These are phyloP conservation scores for Thermothelomyces thermophilus DNA, from an alignment of 2,329 filamentous ascomycete genomes.

Conservation along the genomic window DNA sequence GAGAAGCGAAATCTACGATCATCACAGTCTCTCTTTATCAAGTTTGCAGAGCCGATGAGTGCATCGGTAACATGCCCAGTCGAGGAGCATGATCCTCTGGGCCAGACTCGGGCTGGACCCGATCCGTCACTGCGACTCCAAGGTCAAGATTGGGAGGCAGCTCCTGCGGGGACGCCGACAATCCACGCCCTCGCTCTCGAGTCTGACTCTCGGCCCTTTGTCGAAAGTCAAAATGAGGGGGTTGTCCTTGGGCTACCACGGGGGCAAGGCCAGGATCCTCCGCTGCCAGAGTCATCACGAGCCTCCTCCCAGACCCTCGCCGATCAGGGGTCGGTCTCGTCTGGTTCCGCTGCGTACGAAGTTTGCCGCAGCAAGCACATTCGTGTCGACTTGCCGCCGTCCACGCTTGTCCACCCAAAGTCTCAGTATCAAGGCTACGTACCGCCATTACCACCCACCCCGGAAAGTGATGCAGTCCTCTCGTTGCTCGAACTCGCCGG, in stretches of 20 bases:
- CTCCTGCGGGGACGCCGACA: background rate
- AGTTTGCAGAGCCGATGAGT: background rate
- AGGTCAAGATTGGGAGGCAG: background rate
- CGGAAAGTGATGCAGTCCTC: slow-evolving; percentile 31
- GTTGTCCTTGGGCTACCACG: no score
- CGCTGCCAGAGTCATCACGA: background rate
- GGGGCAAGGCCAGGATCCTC: no score
- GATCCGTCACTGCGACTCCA: background rate
- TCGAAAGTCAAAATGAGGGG: background rate
- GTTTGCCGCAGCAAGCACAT: slow-evolving; percentile 9
- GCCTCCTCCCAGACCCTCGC: background rate
- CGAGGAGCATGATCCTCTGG: background rate
- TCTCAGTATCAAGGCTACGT: slow-evolving; percentile 27
- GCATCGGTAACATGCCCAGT: background rate
- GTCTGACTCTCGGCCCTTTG: background rate
- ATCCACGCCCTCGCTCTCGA: background rate
- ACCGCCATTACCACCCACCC: slow-evolving; percentile 20
- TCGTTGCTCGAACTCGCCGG: slow-evolving; percentile 25
- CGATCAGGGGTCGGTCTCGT: background rate
- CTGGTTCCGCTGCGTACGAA: background rate
- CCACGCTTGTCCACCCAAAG: slow-evolving; percentile 26
- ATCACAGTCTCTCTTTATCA: background rate
- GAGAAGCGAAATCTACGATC: no score
- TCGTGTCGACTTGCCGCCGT: slow-evolving; percentile 24
- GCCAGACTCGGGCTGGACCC: background rate